Evolutionary conservation across 2,329 filamentous ascomycete genomes (phyloP).

Genomic region (Beauveria asiatica): DNA sequence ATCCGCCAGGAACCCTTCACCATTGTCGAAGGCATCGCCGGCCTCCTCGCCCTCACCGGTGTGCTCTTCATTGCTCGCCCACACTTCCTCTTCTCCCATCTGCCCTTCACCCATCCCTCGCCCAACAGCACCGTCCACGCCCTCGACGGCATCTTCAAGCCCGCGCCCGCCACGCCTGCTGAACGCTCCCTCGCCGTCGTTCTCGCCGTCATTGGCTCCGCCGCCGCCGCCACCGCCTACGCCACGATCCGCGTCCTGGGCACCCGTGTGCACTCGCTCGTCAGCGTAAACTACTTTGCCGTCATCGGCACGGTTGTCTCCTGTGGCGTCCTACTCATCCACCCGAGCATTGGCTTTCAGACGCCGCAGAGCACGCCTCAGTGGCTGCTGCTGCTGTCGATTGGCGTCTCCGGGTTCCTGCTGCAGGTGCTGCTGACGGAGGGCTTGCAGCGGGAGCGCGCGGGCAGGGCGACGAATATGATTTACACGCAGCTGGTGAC

Average conservation of each 20-base stretch:
- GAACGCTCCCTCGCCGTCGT: constrained; percentile 58
- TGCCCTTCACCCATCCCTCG: constrained; percentile 10
- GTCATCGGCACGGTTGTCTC: constrained; percentile 58
- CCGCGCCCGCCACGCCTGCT: constrained; percentile 37
- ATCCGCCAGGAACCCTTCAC: constrained; percentile 58
- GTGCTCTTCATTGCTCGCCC: constrained; percentile 71
- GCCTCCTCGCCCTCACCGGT: constrained; percentile 59
- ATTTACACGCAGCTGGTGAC: constrained; percentile 27
- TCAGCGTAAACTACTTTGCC: constrained; percentile 73
- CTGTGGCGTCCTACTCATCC: constrained; percentile 44
- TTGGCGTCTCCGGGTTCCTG: constrained; percentile 66
- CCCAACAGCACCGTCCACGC: constrained; percentile 14
- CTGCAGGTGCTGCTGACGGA: constrained; percentile 71
- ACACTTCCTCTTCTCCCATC: constrained; percentile 41
- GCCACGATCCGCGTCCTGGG: constrained; percentile 69
- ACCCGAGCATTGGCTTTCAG: constrained; percentile 33
- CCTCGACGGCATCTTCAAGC: constrained; percentile 19
- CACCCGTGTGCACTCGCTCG: constrained; percentile 62
- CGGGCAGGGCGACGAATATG: constrained; percentile 23
- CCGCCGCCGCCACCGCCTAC: constrained; percentile 61
- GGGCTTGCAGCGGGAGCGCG: constrained; percentile 61
- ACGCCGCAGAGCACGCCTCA: constrained; percentile 20
- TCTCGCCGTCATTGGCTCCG: constrained; percentile 59
- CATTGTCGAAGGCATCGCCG: constrained; percentile 59
- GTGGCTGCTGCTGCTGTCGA: constrained; percentile 44